Evolutionary conservation across 2,329 filamentous ascomycete species (phyloP), one percentile per base, ranked within the genome.

Genomic region (Fusarium algeriense): DNA sequence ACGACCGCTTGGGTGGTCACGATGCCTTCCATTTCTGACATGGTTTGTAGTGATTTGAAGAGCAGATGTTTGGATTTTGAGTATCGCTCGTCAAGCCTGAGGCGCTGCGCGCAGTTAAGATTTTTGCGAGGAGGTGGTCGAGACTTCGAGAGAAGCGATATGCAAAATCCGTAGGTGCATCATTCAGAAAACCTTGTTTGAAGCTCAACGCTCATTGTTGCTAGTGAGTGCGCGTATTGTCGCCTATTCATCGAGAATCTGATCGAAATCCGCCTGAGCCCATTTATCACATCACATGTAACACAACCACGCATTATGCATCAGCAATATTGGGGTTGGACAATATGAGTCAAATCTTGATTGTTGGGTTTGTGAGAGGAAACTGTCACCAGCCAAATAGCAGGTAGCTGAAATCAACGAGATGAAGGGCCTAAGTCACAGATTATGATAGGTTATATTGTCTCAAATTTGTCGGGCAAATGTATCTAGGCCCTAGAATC

Each of bases 281-380:
- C 64, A 57, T 48, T 40, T 37, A 46, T 67, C 57, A 50, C 35
- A 52, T 56, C 28, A 50, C 38, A 68, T 38, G 65, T 68, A 56
- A 68, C 64, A 68, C 65, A 68, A 64, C 50, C 48, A 54, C 50
- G 40, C 35, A 63, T 30, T 20, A 46, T 68, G 45, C 58, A 48
- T 52, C 34, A 44, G 50, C 14, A 43, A 41, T 38, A 34, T 53
- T 34, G 17, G 44, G 38, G 64, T 55, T 28, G 40, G 57, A 46
- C 48, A 67, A 48, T 53, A n/a, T 28, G 59, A 44, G 41, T 34
- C 41, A 68, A 68, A 50, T 34, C 12, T 37, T 40, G 28, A 34
- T 64, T 30, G 32, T 44, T 58, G n/a, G 23, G 38, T 67, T 63
- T 67, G 56, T 30, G 19, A 48, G 8, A 46, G 40, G 10, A 41